Percentiles rank a stretch among this genome's conserved stretches.
These are phyloP conservation scores for Penicillium egyptiacum DNA, from an alignment of 495 filamentous ascomycete species.

Conservation along the genomic window DNA sequence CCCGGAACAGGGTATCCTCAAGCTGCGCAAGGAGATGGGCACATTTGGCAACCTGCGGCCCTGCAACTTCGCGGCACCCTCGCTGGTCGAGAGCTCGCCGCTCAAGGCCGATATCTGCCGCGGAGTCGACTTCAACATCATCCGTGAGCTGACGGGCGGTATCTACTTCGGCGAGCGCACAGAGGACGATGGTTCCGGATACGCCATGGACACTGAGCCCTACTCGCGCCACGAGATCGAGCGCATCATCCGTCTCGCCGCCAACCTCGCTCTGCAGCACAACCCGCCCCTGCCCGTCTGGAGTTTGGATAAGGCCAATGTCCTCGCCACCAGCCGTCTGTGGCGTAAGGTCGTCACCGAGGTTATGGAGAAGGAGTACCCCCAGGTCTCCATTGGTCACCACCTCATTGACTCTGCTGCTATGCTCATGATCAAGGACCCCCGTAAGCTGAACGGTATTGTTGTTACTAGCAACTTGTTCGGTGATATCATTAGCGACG, in stretches of 20 bases:
- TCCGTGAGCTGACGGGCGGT: slow-evolving; percentile 91
- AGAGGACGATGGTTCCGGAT: slow-evolving; percentile 74
- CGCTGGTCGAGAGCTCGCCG: slow-evolving; percentile 82
- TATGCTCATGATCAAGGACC: slow-evolving; percentile 97
- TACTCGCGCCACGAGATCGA: slow-evolving; percentile 88
- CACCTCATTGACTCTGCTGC: slow-evolving; percentile 95
- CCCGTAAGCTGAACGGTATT: slow-evolving; percentile 84
- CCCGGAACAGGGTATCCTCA: slow-evolving; percentile 92
- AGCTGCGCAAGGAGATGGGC: slow-evolving; percentile 88
- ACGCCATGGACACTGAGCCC: slow-evolving; percentile 83
- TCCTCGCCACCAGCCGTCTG: slow-evolving; percentile 83
- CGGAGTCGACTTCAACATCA: slow-evolving; percentile 90
- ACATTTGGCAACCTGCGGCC: slow-evolving; percentile 97
- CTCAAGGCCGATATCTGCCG: slow-evolving; percentile 84
- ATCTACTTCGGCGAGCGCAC: slow-evolving; percentile 96
- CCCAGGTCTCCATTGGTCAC: slow-evolving; percentile 76
- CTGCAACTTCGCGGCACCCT: slow-evolving; percentile 92
- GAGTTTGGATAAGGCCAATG: slow-evolving; percentile 96
- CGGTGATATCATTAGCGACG: slow-evolving; percentile 95
- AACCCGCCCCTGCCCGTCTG: slow-evolving; percentile 81
- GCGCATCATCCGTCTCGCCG: slow-evolving; percentile 82
- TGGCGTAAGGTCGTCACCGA: slow-evolving; percentile 89
- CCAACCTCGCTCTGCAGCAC: slow-evolving; percentile 73
- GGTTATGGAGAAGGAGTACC: slow-evolving; percentile 79
- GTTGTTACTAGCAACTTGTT: slow-evolving; percentile 94